Evolutionary conservation across 768 basidiomycete species (phyloP).

Genomic region (Suillus discolor): DNA sequence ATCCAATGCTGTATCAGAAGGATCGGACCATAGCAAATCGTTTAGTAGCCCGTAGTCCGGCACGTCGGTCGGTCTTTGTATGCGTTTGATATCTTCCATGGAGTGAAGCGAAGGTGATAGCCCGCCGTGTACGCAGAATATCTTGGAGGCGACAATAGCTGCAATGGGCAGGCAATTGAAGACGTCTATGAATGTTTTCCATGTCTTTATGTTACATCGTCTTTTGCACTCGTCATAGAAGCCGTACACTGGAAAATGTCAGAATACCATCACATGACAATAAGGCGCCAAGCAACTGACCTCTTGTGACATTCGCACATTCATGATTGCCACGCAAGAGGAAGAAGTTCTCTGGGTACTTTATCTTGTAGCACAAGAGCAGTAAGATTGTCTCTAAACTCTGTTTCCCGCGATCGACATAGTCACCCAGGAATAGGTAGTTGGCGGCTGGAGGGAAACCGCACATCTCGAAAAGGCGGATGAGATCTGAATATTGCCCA

Average conservation of each 20-base stretch:
- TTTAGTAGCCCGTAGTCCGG: slow-evolving; percentile 98
- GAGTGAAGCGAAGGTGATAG: slow-evolving; percentile 89
- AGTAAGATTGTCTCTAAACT: slow-evolving; percentile 97
- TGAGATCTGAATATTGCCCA: slow-evolving; percentile 98
- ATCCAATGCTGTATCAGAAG: slow-evolving; percentile 94
- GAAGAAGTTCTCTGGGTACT: slow-evolving; percentile 99
- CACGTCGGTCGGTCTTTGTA: slow-evolving; percentile 97
- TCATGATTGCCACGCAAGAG: slow-evolving; percentile 97
- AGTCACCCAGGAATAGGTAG: slow-evolving; percentile 98
- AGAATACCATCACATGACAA: slow-evolving; percentile 22
- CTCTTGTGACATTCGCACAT: slow-evolving; percentile 98
- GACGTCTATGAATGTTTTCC: slow-evolving; percentile 99
- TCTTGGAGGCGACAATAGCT: slow-evolving; percentile 98
- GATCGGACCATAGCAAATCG: slow-evolving; percentile 97
- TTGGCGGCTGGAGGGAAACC: slow-evolving; percentile 97
- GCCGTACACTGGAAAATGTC: slow-evolving; percentile 75
- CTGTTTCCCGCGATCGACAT: slow-evolving; percentile 98
- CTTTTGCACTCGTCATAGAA: slow-evolving; percentile 99
- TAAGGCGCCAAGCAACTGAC: slow-evolving; percentile 45
- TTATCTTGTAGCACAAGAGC: slow-evolving; percentile 98
- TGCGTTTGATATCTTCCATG: slow-evolving; percentile 99
- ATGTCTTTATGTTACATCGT: slow-evolving; percentile 98
- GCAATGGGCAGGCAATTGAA: slow-evolving; percentile 99
- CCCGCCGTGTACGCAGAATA: slow-evolving; percentile 98
- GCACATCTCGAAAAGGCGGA: slow-evolving; percentile 99